Base-by-base conservation (phyloP, 306 rosid genomes). In the Quercus bicolor region DNA sequence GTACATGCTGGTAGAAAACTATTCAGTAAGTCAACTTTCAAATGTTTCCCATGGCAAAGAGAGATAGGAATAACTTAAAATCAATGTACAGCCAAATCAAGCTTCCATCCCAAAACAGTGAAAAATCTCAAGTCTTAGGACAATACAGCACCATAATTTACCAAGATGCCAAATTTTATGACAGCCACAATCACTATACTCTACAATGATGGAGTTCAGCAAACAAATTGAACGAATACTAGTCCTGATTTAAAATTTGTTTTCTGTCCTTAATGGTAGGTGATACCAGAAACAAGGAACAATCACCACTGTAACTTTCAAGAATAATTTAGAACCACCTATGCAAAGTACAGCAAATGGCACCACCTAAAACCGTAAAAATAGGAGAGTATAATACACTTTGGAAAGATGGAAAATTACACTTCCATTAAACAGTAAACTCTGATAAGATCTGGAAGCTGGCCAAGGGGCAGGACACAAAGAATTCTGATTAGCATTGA, bases 381-480 rank as follows among this genome's bases (percentile, higher is more conserved):
- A 48, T 40, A 66, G 51, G 52, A 9, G 8, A 16, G 45, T 33
- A 33, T 34, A 18, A n/a, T 19, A 34, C 48, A 34, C n/a, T 66
- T 33, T 66, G 15, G 52, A 20, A 23, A 19, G 12, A n/a, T 66
- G n/a, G 20, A 34, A 19, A 33, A 33, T 33, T 3, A 40, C 56
- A 82, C 75, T 83, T 83, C 76, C 66, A 64, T 73, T 79, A 78
- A 81, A 43, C 59, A 82, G 60, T 56, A 51, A n/a, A 13, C 81
- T 84, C 54, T 81, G 73, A 78, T 70, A 78, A 89, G 78, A 81
- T 70, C 81, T 54, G 52, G 29, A n/a, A 53, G 60, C 57, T 70
- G 75, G 79, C 68, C 55, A 65, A 65, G 73, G 59, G 31, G 20
- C 68, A 54, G 37, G 52, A 54, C 57, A 75, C 62, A 21, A 70